Conservation (phyloP, 164 flowering plant species). For the Annona cherimola region DNA sequence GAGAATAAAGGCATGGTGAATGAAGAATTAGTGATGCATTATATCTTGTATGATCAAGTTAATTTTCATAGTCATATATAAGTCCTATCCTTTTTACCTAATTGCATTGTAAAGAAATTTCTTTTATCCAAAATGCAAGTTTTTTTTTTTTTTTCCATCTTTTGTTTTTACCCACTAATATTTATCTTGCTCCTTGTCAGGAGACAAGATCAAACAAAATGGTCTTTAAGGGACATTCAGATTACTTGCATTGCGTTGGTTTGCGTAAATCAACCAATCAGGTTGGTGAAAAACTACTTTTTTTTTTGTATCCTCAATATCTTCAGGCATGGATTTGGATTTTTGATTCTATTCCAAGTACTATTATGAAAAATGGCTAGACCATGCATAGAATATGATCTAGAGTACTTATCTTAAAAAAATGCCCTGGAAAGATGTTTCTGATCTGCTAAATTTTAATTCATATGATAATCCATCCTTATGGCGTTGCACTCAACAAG, state of each 20-base stretch:
- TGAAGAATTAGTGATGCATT: background rate
- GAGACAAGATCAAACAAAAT: conserved; percentile 67
- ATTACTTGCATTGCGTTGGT: conserved; percentile 82
- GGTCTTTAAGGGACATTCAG: conserved; percentile 80
- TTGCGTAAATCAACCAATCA: conserved; percentile 63
- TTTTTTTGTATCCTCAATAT: too few relatives aligned
- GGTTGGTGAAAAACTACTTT: conserved; percentile 27
- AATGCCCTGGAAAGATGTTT: too few relatives aligned
- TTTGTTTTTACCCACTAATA: background rate
- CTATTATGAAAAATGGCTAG: too few relatives aligned
- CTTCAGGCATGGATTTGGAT: too few relatives aligned
- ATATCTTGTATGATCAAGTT: background rate
- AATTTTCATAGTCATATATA: background rate
- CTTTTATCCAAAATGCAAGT: too few relatives aligned
- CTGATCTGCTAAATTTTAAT: too few relatives aligned
- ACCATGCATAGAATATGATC: too few relatives aligned
- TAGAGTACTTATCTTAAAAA: too few relatives aligned
- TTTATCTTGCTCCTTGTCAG: conserved; percentile 31
- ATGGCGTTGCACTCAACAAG: too few relatives aligned
- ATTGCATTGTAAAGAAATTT: background rate
- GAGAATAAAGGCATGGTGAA: background rate
- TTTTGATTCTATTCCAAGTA: too few relatives aligned
- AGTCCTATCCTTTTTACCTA: background rate
- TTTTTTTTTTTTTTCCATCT: too few relatives aligned
- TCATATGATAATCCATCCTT: too few relatives aligned